These are phyloP conservation scores for Hymenoscyphus occultus DNA, from an alignment of 2,329 filamentous ascomycete genomes.

Conservation along the genomic window DNA sequence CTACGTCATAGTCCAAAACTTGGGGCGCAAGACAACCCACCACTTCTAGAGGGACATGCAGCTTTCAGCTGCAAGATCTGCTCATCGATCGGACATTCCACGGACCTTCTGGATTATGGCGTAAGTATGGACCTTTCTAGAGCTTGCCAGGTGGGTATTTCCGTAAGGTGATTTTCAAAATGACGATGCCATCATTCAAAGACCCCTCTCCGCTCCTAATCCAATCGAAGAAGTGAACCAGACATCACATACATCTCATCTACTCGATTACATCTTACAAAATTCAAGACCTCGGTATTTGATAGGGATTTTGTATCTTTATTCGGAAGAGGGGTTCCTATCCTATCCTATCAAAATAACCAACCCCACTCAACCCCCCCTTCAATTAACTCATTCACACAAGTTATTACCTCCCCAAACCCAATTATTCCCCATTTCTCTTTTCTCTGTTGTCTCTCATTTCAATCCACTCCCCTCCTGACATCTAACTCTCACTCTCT, in stretches of 20 bases:
- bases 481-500: neutral
- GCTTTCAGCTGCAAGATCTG: neutral
- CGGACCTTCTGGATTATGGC: neutral
- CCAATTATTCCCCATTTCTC: neutral
- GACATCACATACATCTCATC: too few relatives aligned
- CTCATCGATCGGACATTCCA: neutral
- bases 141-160: neutral
- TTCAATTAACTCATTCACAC: neutral
- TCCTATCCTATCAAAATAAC: neutral
- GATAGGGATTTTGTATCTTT: neutral
- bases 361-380: neutral
- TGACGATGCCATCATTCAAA: too few relatives aligned
- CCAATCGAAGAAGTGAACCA: too few relatives aligned
- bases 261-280: too few relatives aligned
- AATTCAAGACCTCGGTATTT: neutral
- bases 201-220: too few relatives aligned
- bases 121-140: neutral
- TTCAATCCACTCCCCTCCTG: neutral
- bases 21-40: neutral
- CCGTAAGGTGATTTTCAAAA: too few relatives aligned
- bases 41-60: neutral
- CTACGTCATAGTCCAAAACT: neutral
- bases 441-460: neutral
- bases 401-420: constrained; percentile 1
- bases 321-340: neutral